Conservation (phyloP, 495 filamentous ascomycete species). For the Venustampulla echinocandica region DNA sequence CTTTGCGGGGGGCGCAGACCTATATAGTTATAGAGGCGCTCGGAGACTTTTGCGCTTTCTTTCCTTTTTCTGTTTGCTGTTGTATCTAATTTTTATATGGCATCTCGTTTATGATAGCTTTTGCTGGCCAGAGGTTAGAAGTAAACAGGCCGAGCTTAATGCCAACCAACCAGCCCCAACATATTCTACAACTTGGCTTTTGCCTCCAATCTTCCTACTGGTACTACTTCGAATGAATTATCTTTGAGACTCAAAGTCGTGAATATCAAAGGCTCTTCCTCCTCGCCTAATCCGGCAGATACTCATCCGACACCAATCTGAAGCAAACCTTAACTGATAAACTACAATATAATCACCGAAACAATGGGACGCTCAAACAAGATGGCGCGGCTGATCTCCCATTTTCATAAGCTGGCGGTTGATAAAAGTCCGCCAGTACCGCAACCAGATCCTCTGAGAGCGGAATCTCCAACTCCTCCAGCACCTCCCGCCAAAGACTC, state of each 20-base stretch:
- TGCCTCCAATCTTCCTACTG: too few species aligned
- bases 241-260: too few species aligned
- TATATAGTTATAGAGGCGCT: neutral
- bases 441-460: neutral
- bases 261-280: too few species aligned
- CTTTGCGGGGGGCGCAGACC: neutral
- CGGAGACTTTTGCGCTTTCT: neutral
- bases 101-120: neutral
- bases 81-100: neutral
- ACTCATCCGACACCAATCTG: too few species aligned
- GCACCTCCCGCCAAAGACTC: neutral
- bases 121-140: neutral
- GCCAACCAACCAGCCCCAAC: too few species aligned
- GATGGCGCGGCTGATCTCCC: slow-evolving; percentile 13
- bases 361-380: slow-evolving; percentile 7
- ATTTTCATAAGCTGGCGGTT: slow-evolving; percentile 4
- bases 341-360: too few species aligned
- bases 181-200: too few species aligned
- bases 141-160: neutral
- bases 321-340: too few species aligned
- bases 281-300: too few species aligned
- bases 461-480: neutral
- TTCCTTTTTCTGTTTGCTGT: neutral
- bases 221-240: too few species aligned
- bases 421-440: neutral